These are phyloP conservation scores for Thalassiosira hispida DNA, from an alignment of 352 stramenopile genomes.

Conservation along the genomic window DNA sequence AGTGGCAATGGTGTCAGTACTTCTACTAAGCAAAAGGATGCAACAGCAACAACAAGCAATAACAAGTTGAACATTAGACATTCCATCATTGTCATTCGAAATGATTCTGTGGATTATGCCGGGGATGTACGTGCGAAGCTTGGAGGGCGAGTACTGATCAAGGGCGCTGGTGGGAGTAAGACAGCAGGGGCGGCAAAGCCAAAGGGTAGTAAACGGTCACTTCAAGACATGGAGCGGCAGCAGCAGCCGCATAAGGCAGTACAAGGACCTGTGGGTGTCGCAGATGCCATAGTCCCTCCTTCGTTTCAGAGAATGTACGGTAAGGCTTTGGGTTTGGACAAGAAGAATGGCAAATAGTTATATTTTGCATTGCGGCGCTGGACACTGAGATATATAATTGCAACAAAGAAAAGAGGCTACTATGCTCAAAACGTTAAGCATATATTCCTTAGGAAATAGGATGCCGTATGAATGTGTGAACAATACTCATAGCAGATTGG, in stretches of 20 bases:
- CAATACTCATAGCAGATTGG: too few relatives aligned
- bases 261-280: neutral
- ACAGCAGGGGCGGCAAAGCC: neutral
- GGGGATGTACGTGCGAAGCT: constrained; percentile 20
- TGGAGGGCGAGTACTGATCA: neutral
- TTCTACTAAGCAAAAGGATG: neutral
- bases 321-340: constrained; percentile 14
- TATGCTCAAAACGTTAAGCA: too few relatives aligned
- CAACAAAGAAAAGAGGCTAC: too few relatives aligned
- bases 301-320: constrained; percentile 32
- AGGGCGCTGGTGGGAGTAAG: neutral
- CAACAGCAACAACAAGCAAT: neutral
- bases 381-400: too few relatives aligned
- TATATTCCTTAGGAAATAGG: too few relatives aligned
- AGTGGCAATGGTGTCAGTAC: neutral
- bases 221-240: neutral
- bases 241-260: too few relatives aligned
- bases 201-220: neutral
- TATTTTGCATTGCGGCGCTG: too few relatives aligned
- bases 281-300: constrained; percentile 23
- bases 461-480: too few relatives aligned
- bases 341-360: too few relatives aligned
- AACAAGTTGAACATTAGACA: constrained; percentile 2
- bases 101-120: constrained; percentile 31
- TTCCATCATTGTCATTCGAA: constrained; percentile 38